phyloP scores from a whole-genome alignment of 345 rosid genomes.

The Citrus reticulata region DNA sequence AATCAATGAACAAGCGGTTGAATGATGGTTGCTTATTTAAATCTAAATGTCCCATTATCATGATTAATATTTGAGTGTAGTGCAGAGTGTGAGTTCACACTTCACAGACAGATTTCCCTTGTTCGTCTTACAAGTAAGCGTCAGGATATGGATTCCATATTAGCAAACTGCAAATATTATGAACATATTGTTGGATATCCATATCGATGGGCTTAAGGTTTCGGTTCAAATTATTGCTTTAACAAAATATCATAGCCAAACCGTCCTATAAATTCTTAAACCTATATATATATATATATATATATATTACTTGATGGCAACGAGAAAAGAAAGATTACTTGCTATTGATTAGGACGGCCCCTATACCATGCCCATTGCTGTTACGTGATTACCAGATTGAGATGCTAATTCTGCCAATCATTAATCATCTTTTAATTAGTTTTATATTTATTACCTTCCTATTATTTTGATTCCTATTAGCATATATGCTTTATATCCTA shows the following conservation, averaged over 20 bases:
- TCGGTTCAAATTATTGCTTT: no score
- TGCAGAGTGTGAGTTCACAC: neutral
- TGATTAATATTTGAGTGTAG: neutral
- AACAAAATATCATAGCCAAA: no score
- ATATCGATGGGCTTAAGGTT: no score
- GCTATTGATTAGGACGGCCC: neutral
- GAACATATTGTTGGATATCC: neutral
- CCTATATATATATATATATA: no score
- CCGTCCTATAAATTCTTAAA: no score
- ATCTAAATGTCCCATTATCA: neutral
- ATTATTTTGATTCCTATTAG: neutral
- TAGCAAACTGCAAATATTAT: neutral
- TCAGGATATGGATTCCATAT: neutral
- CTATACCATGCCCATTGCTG: constrained; percentile 7
- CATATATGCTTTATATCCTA: no score
- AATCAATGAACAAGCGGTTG: neutral
- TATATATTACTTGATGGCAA: no score
- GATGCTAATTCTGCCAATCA: constrained; percentile 1
- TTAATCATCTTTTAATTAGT: neutral
- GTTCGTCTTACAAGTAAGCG: neutral
- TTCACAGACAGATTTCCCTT: neutral
- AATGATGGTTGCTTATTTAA: neutral
- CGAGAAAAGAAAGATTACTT: neutral
- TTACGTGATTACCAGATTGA: constrained; percentile 5
- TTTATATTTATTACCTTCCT: neutral